Evolutionary conservation across 768 basidiomycete genomes (phyloP).

Genomic region (Mycena venus): DNA sequence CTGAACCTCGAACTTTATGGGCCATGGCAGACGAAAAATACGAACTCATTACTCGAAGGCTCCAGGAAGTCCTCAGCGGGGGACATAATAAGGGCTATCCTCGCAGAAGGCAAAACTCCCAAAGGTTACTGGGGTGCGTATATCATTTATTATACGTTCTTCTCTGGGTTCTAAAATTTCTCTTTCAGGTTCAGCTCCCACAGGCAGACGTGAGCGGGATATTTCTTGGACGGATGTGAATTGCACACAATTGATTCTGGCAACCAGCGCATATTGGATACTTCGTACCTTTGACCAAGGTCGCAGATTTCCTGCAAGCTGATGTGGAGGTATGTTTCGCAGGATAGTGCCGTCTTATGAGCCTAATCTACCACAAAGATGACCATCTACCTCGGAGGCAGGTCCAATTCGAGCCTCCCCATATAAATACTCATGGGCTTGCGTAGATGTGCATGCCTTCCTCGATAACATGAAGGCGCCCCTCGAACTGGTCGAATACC

Average conservation of each 20-base stretch:
- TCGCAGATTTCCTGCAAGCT: constrained; percentile 94
- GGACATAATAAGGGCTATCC: constrained; percentile 84
- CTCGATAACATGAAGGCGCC: constrained; percentile 98
- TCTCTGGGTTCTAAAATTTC: constrained; percentile 20
- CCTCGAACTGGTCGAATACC: constrained; percentile 87
- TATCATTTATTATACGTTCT: constrained; percentile 14
- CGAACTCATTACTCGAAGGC: constrained; percentile 85
- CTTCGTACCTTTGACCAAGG: constrained; percentile 94
- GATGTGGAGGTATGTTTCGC: constrained; percentile 61
- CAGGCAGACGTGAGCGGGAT: constrained; percentile 85
- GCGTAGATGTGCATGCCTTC: constrained; percentile 92
- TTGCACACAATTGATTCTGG: constrained; percentile 11
- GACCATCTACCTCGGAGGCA: constrained; percentile 20
- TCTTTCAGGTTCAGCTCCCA: constrained; percentile 86
- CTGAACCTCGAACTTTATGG: background rate
- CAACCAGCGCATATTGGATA: constrained; percentile 93
- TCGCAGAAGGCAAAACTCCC: constrained; percentile 80
- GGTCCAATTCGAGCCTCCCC: background rate
- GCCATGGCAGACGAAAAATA: constrained; percentile 66
- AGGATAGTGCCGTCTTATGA: background rate
- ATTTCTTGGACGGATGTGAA: background rate
- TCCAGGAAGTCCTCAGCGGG: constrained; percentile 92
- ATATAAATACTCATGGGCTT: background rate
- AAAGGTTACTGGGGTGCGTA: constrained; percentile 94
- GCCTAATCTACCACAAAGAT: background rate